These are phyloP conservation scores for Phytophthora pisi DNA, from an alignment of 352 stramenopile genomes.

Conservation along the genomic window DNA sequence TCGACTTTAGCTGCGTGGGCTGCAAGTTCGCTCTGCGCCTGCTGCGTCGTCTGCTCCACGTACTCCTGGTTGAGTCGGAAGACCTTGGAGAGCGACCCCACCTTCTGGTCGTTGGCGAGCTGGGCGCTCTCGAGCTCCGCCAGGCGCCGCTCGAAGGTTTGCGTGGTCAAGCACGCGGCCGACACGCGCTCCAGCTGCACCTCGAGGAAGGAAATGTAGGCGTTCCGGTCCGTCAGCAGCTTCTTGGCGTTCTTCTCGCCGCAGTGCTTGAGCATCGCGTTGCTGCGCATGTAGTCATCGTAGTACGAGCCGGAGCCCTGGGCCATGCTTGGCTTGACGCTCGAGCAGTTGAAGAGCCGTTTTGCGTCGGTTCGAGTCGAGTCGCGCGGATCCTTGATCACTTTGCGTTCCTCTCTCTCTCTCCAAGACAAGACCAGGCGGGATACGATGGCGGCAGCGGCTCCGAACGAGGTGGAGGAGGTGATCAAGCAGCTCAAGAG, in stretches of 20 bases:
- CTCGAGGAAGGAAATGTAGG: slow-evolving; percentile 90
- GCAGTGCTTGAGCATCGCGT: slow-evolving; percentile 70
- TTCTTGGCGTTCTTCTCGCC: slow-evolving; percentile 65
- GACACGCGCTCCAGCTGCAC: slow-evolving; percentile 88
- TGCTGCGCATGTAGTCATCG: slow-evolving; percentile 83
- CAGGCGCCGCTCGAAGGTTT: slow-evolving; percentile 73
- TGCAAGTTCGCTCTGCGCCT: slow-evolving; percentile 44
- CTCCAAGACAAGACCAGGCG: background rate
- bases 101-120: slow-evolving; percentile 52
- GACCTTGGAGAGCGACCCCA: slow-evolving; percentile 72
- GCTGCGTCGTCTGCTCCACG: slow-evolving; percentile 59
- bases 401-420: background rate
- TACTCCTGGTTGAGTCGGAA: slow-evolving; percentile 77
- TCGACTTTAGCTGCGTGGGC: slow-evolving; percentile 47
- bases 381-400: background rate
- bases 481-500: slow-evolving; percentile 92
- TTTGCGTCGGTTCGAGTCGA: slow-evolving; percentile 15
- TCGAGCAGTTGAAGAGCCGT: slow-evolving; percentile 12
- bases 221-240: slow-evolving; percentile 81
- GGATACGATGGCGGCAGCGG: slow-evolving; percentile 63
- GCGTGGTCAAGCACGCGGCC: slow-evolving; percentile 72
- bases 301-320: slow-evolving; percentile 72
- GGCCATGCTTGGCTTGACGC: slow-evolving; percentile 16
- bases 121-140: slow-evolving; percentile 57
- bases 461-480: slow-evolving; percentile 92